phyloP scores from a whole-genome alignment of 495 filamentous ascomycete species.

The Pseudevernia furfuracea region DNA sequence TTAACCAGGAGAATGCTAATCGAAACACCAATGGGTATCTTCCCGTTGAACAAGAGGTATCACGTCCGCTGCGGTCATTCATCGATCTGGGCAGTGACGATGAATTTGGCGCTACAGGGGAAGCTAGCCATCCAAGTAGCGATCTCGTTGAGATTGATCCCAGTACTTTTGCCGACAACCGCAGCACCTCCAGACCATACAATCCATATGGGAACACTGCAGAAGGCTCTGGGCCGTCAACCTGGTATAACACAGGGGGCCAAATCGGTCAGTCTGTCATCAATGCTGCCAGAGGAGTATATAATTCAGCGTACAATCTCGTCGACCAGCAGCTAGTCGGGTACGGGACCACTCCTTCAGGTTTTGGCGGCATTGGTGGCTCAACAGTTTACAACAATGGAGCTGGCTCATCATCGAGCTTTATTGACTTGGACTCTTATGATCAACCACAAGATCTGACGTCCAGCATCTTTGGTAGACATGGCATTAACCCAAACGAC shows the following conservation, averaged over 20 bases:
- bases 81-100: slow-evolving; percentile 20
- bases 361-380: slow-evolving; percentile 16
- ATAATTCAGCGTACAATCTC: slow-evolving; percentile 21
- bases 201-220: slow-evolving; percentile 5
- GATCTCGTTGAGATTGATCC: slow-evolving; percentile 18
- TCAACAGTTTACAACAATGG: slow-evolving; percentile 14
- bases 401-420: slow-evolving; percentile 7
- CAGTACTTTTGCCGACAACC: background rate
- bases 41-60: slow-evolving; percentile 15
- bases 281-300: slow-evolving; percentile 17
- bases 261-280: slow-evolving; percentile 13
- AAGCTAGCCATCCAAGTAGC: slow-evolving; percentile 2
- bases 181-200: background rate
- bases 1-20: slow-evolving; percentile 5
- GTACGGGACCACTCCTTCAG: slow-evolving; percentile 12
- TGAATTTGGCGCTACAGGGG: slow-evolving; percentile 6
- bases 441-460: slow-evolving; percentile 11
- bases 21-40: background rate
- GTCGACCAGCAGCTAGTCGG: slow-evolving; percentile 19
- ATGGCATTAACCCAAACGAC: slow-evolving; percentile 20
- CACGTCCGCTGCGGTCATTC: slow-evolving; percentile 9
- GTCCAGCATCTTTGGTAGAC: slow-evolving; percentile 14
- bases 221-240: background rate
- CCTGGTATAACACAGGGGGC: slow-evolving; percentile 6
- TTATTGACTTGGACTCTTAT: slow-evolving; percentile 11